Conservation (phyloP, 148 eudicot genomes). For the Dysphania ambrosioides region DNA sequence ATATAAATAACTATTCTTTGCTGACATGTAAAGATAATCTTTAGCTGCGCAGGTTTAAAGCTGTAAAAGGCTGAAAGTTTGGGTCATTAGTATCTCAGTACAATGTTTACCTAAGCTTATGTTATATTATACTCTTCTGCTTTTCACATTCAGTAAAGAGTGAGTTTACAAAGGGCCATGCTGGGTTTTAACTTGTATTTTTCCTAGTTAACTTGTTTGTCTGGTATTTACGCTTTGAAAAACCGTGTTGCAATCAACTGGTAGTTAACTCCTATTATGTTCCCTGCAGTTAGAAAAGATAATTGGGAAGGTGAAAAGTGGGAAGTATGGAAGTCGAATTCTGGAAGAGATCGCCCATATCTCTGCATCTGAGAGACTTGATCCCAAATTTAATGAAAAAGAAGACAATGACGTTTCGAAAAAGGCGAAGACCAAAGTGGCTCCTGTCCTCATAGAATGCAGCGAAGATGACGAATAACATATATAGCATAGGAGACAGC, state of each 20-base stretch:
- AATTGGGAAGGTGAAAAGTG: constrained; percentile 78
- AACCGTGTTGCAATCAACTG: neutral
- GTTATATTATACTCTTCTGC: neutral
- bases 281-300: constrained; percentile 77
- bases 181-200: neutral
- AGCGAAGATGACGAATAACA: constrained; percentile 59
- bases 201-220: neutral
- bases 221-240: neutral
- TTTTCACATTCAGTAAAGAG: neutral
- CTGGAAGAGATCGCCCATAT: constrained; percentile 51
- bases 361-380: constrained; percentile 28
- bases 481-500: neutral
- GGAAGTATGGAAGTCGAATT: constrained; percentile 68
- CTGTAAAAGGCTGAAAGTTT: neutral
- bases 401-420: constrained; percentile 39
- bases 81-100: neutral
- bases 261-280: neutral
- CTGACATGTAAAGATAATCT: neutral
- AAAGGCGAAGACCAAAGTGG: constrained; percentile 46
- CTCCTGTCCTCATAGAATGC: constrained; percentile 50
- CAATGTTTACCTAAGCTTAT: neutral
- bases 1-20: neutral
- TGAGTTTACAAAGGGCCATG: neutral
- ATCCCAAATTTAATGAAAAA: constrained; percentile 26
- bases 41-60: neutral